phyloP scores from a whole-genome alignment of 1,284 basidiomycete genomes.

The Ceratobasidium sp. region DNA sequence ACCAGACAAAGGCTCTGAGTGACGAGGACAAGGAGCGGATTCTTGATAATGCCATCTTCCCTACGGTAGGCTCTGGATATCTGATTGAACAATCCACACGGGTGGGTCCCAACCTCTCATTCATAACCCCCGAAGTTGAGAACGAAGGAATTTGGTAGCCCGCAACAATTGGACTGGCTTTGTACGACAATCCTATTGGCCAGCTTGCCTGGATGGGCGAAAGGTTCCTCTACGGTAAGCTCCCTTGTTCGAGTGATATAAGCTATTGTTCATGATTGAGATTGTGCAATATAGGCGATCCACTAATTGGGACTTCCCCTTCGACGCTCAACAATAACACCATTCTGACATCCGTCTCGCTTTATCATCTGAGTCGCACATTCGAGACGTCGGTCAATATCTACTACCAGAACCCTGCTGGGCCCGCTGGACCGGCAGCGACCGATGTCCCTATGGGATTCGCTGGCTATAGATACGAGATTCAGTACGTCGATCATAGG shows the following conservation, averaged over 20 bases:
- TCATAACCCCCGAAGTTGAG: background rate
- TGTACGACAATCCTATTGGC: conserved; percentile 38
- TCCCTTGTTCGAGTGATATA: background rate
- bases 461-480: conserved; percentile 24
- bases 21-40: conserved; percentile 1
- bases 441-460: too few species aligned
- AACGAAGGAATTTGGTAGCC: conserved; percentile 2
- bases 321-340: conserved; percentile 15
- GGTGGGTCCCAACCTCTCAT: conserved; percentile 23
- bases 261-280: background rate
- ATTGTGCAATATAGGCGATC: background rate
- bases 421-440: too few species aligned
- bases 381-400: conserved; percentile 33
- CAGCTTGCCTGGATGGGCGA: conserved; percentile 37
- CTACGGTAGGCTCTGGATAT: conserved; percentile 25
- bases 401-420: conserved; percentile 37
- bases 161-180: conserved; percentile 37
- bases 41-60: background rate
- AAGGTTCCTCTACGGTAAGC: conserved; percentile 20
- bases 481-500: conserved; percentile 4
- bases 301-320: background rate
- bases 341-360: conserved; percentile 34
- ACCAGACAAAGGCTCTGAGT: conserved; percentile 7
- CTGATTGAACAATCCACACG: conserved; percentile 32
- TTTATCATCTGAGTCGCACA: conserved; percentile 37